Percentiles rank a stretch among this genome's conserved stretches.
These are phyloP conservation scores for Epichloe sylvatica DNA, from an alignment of 2,329 filamentous ascomycete genomes.

Conservation along the genomic window DNA sequence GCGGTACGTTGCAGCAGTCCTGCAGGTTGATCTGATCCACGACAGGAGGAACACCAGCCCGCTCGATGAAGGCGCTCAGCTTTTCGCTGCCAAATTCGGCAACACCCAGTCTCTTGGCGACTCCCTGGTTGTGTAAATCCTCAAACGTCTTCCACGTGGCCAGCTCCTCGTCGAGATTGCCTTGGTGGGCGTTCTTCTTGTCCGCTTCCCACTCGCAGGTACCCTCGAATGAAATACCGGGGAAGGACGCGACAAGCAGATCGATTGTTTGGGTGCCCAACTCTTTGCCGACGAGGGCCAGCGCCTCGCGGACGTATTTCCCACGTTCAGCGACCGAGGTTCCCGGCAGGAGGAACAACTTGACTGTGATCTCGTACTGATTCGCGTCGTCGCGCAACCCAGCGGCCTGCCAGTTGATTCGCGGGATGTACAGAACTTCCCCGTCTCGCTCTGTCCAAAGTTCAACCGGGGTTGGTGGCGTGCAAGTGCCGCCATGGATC, in stretches of 20 bases:
- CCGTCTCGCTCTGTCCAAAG: conserved; percentile 57
- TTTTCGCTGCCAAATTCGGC: conserved; percentile 85
- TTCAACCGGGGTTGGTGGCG: conserved; percentile 17
- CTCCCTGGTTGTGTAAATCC: conserved; percentile 52
- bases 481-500: conserved; percentile 15
- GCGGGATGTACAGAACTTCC: conserved; percentile 58
- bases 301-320: conserved; percentile 60
- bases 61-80: conserved; percentile 59
- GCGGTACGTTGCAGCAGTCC: conserved; percentile 91
- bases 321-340: conserved; percentile 51
- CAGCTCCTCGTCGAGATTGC: conserved; percentile 53
- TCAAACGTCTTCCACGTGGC: conserved; percentile 62
- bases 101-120: conserved; percentile 65
- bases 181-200: conserved; percentile 45
- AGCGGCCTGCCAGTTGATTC: conserved; percentile 55
- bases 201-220: conserved; percentile 72
- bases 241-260: conserved; percentile 84
- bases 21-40: conserved; percentile 95
- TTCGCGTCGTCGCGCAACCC: conserved; percentile 66
- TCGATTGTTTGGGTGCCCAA: conserved; percentile 64
- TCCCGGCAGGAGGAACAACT: conserved; percentile 79
- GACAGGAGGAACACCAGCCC: conserved; percentile 56
- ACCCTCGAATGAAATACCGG: conserved; percentile 84
- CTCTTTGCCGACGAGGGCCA: conserved; percentile 68
- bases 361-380: conserved; percentile 89